Evolutionary conservation across 768 basidiomycete genomes (phyloP), one percentile per base, ranked within the genome.

Genomic region (Mycena belliarum): DNA sequence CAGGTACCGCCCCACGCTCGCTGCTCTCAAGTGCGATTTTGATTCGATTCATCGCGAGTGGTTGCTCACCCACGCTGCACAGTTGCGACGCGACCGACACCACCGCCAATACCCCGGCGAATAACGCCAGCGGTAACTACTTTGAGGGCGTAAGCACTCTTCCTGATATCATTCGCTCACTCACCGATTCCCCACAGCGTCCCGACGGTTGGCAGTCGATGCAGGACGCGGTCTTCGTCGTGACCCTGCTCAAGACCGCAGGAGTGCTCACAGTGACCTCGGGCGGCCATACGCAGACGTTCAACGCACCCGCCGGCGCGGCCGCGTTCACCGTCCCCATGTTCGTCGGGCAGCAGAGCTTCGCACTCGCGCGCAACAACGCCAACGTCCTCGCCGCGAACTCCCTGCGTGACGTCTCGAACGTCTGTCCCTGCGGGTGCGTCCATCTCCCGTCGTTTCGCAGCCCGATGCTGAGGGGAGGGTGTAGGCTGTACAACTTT

Each of bases 31-130:
- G 58, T 59, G 25, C 33, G 46, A 54, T 48, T 14, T 3, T 41
- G 9, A 14, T 18, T 24, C 41, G 3, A 2, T 14, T 2, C 32
- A 10, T 16, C n/a, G n/a, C n/a, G n/a, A n/a, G n/a, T n/a, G 8
- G 29, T 51, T 11, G 9, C 20, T 15, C 46, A 6, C 29, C 23
- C 21, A 8, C 37, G 4, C 11, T 29, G 6, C 14, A 16, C 48
- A 59, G 58, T 48, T 63, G 62, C 29, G 62, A 63, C 28, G 53
- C 62, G 29, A 63, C 62, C 35, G 62, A 63, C 44, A 63, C 62
- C 23, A 59, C 52, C 16, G 12, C 21, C 14, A 51, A 63, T 53
- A 57, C 52, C 26, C 62, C 62, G 9, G 62, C 62, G 18, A 63
- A 56, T 37, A 63, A 63, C n/a, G 49, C 29, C 24, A 56, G 50